Evolutionary conservation across 2,329 filamentous ascomycete species (phyloP).

Genomic region (Paecilomyces sp.): DNA sequence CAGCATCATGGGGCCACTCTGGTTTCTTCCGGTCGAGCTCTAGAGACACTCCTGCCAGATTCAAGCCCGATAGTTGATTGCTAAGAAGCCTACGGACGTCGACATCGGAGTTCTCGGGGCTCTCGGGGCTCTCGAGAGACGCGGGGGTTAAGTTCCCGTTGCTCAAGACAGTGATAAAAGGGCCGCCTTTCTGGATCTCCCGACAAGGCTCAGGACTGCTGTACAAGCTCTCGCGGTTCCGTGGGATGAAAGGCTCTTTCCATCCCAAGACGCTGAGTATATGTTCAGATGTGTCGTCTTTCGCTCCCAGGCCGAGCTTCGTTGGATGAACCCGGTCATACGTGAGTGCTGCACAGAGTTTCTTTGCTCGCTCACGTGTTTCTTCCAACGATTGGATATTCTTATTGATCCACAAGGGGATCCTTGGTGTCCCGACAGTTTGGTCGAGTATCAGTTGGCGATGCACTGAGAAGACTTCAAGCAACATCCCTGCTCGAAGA

Average conservation of each 20-base stretch:
- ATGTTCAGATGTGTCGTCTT: not conserved
- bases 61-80: not conserved
- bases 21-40: not conserved
- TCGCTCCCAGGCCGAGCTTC: not conserved
- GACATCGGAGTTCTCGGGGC: not conserved
- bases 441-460: not conserved
- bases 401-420: not conserved
- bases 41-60: not conserved
- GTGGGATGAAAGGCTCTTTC: not conserved
- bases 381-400: not conserved
- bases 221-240: not conserved
- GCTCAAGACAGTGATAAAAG: not conserved
- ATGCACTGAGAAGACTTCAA: not conserved
- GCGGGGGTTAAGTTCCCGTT: not conserved
- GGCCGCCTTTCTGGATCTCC: not conserved
- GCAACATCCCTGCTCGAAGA: not conserved
- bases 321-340: not conserved
- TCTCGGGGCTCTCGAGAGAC: not conserved
- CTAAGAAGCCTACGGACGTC: not conserved
- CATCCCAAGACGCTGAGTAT: not conserved
- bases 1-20: not conserved
- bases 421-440: not conserved
- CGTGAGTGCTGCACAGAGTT: not conserved
- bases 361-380: not conserved
- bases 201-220: not conserved